Conservation (phyloP, 2,329 filamentous ascomycete genomes). For the Scedosporium aurantiacum region DNA sequence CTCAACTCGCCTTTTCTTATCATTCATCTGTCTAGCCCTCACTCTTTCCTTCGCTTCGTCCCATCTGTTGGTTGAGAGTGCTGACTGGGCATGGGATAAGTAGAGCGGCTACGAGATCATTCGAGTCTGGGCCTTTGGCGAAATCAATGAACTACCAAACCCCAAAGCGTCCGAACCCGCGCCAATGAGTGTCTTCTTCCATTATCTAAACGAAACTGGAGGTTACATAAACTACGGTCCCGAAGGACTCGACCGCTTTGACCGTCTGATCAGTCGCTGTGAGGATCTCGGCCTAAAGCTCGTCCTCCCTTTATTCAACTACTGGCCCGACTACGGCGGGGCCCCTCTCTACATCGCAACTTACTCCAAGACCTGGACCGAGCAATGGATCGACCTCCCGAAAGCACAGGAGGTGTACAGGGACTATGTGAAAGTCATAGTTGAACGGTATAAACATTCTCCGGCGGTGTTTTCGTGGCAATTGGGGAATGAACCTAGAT, state of each 20-base stretch:
- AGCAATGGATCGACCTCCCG: neutral
- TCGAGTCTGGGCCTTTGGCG: constrained; percentile 47
- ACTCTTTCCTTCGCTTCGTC: too few relatives aligned
- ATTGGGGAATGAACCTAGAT: constrained; percentile 46
- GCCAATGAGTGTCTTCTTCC: constrained; percentile 36
- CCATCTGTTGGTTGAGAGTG: neutral
- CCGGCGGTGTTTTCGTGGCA: constrained; percentile 41
- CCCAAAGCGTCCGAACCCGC: constrained; percentile 35
- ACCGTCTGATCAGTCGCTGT: neutral
- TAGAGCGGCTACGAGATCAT: constrained; percentile 44
- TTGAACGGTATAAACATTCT: constrained; percentile 32
- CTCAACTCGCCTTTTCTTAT: neutral
- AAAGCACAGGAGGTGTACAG: constrained; percentile 1
- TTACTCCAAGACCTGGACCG: constrained; percentile 36
- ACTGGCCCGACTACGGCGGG: constrained; percentile 59
- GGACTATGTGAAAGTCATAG: constrained; percentile 31
- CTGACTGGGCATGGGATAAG: neutral
- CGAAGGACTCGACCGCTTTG: constrained; percentile 36
- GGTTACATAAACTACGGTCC: constrained; percentile 52
- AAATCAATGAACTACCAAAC: constrained; percentile 21
- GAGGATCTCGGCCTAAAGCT: neutral
- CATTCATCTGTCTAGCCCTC: neutral
- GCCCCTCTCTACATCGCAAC: constrained; percentile 46
- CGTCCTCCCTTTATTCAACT: constrained; percentile 43
- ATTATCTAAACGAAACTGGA: constrained; percentile 36